phyloP scores from a whole-genome alignment of 2,329 filamentous ascomycete genomes.

The Apiospora sp. region DNA sequence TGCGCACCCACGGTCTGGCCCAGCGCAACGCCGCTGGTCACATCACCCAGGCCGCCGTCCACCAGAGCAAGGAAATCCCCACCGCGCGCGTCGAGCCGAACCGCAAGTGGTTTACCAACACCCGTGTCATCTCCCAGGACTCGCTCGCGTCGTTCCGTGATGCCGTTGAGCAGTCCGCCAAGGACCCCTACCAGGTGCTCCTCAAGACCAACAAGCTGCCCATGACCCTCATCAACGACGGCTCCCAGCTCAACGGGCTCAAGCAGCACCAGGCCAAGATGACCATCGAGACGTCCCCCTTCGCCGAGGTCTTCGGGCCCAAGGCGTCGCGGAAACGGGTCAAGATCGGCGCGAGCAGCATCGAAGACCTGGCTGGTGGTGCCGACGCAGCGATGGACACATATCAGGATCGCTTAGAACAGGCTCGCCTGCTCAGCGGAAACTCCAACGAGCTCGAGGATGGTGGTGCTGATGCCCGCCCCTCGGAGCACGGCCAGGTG shows the following conservation, averaged over 20 bases:
- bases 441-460: slow-evolving; percentile 65
- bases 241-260: slow-evolving; percentile 78
- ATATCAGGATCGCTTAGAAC: slow-evolving; percentile 82
- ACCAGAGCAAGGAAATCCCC: slow-evolving; percentile 83
- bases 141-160: slow-evolving; percentile 86
- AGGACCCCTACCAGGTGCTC: slow-evolving; percentile 92
- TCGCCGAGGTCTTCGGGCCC: slow-evolving; percentile 88
- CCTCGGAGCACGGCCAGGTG: slow-evolving; percentile 53
- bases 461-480: slow-evolving; percentile 37
- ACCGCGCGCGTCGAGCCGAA: slow-evolving; percentile 92
- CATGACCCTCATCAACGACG: slow-evolving; percentile 89
- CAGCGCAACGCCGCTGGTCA: slow-evolving; percentile 84
- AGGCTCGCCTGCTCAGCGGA: slow-evolving; percentile 79
- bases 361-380: slow-evolving; percentile 82
- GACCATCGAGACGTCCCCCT: slow-evolving; percentile 86
- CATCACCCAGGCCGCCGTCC: slow-evolving; percentile 83
- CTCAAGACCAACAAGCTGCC: slow-evolving; percentile 97
- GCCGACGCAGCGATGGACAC: slow-evolving; percentile 81
- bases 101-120: slow-evolving; percentile 98
- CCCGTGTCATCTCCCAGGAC: slow-evolving; percentile 87
- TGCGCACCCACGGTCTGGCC: slow-evolving; percentile 84
- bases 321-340: slow-evolving; percentile 93
- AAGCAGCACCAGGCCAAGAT: slow-evolving; percentile 96
- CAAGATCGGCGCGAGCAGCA: slow-evolving; percentile 83
- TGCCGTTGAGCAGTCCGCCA: slow-evolving; percentile 88